Base-by-base conservation (phyloP, 208 protist species). In the Endotrypanum monterogeii region DNA sequence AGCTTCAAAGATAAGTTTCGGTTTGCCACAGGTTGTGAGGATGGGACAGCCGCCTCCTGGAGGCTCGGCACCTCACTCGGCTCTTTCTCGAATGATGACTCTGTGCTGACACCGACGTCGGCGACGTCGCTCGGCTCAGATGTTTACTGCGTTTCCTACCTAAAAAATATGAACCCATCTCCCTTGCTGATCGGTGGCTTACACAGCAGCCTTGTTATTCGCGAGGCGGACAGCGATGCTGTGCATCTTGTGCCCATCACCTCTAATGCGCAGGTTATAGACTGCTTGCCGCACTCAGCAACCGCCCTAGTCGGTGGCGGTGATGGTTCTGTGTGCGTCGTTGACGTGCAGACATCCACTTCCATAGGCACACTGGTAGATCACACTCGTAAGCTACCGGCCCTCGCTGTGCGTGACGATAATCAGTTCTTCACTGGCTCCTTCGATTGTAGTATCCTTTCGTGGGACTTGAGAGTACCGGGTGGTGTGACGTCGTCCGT, bases 391-490 rank as follows among this genome's bases (percentile, higher is more conserved):
- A 96, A 96, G 84, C 69, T 94, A 18, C 86, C 92, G n/a, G 82
- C 92, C 11, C 79, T 96, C 39, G 80, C 92, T 44, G 83, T 94
- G 35, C 83, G 85, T 4, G 87, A 93, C 46, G 79, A 88, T 60
- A 84, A 88, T 46, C 84, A 93, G 52, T 94, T 94, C 67, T 94
- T 96, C 73, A 93, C 87, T 4, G 92, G 92, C 23, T 83, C 82
- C 50, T 94, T 94, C 75, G 92, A 96, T 67, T 88, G 87, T 69
- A 89, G 68, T 61, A 90, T 96, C 72, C 78, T 89, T n/a, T 92
- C 82, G 18, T 96, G 92, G 88, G 92, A 96, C 76, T 76, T 90
- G 65, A 87, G 91, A 14, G 79, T 83, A 67, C 83, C 86, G 1
- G 79, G 76, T 39, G 85, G 76, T 16, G 68, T 88, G 44, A 79